Evolutionary conservation across 2,329 filamentous ascomycete species (phyloP), one percentile per base, ranked within the genome.

Genomic region (Lachnellula cervina): DNA sequence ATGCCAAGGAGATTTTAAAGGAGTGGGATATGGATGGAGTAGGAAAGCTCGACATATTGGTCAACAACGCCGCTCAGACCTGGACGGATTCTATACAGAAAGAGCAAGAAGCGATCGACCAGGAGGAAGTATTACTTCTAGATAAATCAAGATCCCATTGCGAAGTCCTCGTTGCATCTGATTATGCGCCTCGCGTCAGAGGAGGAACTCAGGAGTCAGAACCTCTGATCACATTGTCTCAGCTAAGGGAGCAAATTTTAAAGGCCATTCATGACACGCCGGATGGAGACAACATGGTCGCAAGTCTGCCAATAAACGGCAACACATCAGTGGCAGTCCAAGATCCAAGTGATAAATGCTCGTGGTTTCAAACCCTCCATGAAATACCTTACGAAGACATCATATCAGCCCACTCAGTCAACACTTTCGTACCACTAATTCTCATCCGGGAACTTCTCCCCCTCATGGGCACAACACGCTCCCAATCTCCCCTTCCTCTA

Each of bases 41-140:
- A 2, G 35, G 28, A n/a, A 60, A 50, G 19, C 43, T 62, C 13
- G 58, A 62, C 17, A 60, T 62, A 21, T 47, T 62, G 19, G 54
- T 62, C 49, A 62, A 62, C n/a, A 62, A 60, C 23, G 55, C 59
- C 5, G 59, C 59, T 14, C 59, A 62, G 34, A 62, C 59, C 7
- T 56, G 51, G 51, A 62, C 59, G 7, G 59, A 62, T 38, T 49
- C 58, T 2, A 4, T 60, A 6, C 46, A 56, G 32, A 45, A 54
- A 19, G 59, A 62, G 16, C 42, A 23, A 17, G 25, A 45, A 28
- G 59, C 58, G 0, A 50, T 60, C 14, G 21, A 58, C 16, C 19
- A 32, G n/a, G 59, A 62, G 28, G 8, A 51, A 19, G 1, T 4
- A 21, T 38, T 55, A 34, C 25, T 5, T 5, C 4, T 50, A 3